Evolutionary conservation across 805 yeast species (phyloP), one percentile per base, ranked within the genome.

Genomic region (Pichia kluyveri): DNA sequence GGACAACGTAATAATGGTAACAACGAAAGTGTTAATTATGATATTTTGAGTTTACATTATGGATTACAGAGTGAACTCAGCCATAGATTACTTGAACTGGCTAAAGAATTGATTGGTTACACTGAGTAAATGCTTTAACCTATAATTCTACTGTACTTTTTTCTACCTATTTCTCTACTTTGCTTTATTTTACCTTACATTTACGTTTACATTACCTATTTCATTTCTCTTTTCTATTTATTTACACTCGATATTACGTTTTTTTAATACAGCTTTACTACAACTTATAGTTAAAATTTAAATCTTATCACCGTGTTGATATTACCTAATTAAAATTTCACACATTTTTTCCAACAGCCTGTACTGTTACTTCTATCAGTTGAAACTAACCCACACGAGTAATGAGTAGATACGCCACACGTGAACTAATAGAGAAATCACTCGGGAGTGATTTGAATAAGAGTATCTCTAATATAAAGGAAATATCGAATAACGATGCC

Each of bases 51-150:
- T 15, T 49, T 65, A 41, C 61, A 58, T 45, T 59, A 55, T 44
- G 57, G 60, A 32, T 48, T 65, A 39, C 60, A 57, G 44, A 62
- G 64, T 50, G 64, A 60, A 26, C 49, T 66, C 27, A 57, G 61
- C 39, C 61, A 66, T 45, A 54, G 51, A 37, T 56, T 65, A 39
- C 53, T 66, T 6, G 51, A 52, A 38, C 43, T 66, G 41, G 61
- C 62, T 2, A 59, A 55, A 54, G 54, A 54, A 31, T 47, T 65
- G 31, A 59, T 56, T 11, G 69, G 69, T 7, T 65, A 66, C 41
- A 42, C 49, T 17, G 45, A 38, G 27, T 38, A 17, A 38, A 6
- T 23, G 26, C 7, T 19, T 3, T 19, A 23, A 23, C 26, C 26
- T 5, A 5, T 23, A 23, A 23, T 23, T 5, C 7, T 23, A 23